Evolutionary conservation across 495 filamentous ascomycete species (phyloP).

Genomic region (Saxophila tyrrhenica): DNA sequence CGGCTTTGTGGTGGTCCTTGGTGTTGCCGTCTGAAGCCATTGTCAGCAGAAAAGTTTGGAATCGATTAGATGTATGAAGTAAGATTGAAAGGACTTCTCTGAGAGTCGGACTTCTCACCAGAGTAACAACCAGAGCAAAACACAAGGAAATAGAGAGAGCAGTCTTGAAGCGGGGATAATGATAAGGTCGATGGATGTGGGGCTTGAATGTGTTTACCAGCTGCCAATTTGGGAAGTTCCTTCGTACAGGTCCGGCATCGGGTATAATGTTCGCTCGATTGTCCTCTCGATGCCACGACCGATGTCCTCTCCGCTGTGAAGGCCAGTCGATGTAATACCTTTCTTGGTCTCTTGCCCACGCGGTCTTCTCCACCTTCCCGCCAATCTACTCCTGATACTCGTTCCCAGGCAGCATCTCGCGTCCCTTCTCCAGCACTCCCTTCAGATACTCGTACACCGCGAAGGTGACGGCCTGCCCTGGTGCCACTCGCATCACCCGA

Average conservation of each 20-base stretch:
- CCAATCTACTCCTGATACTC: conserved; percentile 43
- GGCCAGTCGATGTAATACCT: too few relatives aligned
- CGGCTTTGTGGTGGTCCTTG: conserved; percentile 17
- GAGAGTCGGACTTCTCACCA: too few relatives aligned
- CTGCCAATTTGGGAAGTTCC: neutral
- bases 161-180: neutral
- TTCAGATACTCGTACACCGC: conserved; percentile 93
- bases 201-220: neutral
- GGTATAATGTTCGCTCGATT: neutral
- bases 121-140: too few relatives aligned
- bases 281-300: too few relatives aligned
- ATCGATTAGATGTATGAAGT: neutral
- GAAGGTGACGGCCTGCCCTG: conserved; percentile 96
- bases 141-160: too few relatives aligned
- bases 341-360: neutral
- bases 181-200: neutral
- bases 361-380: neutral
- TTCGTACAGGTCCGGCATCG: neutral
- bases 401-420: conserved; percentile 52
- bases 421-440: conserved; percentile 65
- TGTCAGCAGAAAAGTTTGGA: too few relatives aligned
- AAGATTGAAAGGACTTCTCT: neutral
- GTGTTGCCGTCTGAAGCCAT: conserved; percentile 11
- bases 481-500: conserved; percentile 91
- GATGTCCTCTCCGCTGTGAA: too few relatives aligned